Evolutionary conservation across 805 yeast species (phyloP), one percentile per base, ranked within the genome.

Genomic region (Yarrowia yakushimensis): DNA sequence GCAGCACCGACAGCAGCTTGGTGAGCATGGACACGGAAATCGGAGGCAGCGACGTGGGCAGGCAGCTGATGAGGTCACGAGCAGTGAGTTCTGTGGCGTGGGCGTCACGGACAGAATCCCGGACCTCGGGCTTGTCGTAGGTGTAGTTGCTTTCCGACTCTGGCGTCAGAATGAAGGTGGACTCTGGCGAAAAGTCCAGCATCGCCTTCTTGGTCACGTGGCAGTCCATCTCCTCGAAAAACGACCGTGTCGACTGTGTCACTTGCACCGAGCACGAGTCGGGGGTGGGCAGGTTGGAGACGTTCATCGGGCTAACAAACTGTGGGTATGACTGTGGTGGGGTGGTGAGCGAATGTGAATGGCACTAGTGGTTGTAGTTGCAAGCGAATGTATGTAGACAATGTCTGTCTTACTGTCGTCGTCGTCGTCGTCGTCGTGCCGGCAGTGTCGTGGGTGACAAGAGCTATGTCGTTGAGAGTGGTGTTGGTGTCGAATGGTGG

Each of bases 161-260:
- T 1, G 57, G 57, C 3, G 57, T 48, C n/a, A 48, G 30, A 13
- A 48, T 48, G n/a, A 33, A 48, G 1, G 57, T 48, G 27, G 57
- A 48, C 57, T 48, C 57, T n/a, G 57, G 57, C n/a, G 57, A 48
- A 18, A 48, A 48, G 31, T 48, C 57, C 22, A 48, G 28, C 57
- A 48, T 48, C 23, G 41, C 57, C 31, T 48, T 48, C 10, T 48
- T 48, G 41, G 57, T 31, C 22, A 48, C 57, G 23, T 48, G 57
- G n/a, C 57, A 48, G 41, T 48, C 57, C 57, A 48, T 34, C 15
- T 48, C 57, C 31, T 48, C 57, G 15, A 48, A 48, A 15, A 48
- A 48, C n/a, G 57, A 48, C 13, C 57, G 57, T 2, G 57, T 48
- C 25, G 57, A 48, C 9, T 31, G 57, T 8, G 39, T 48, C 12